Base-by-base conservation (phyloP, 2,329 filamentous ascomycete species). In the Pseudopithomyces maydicus region DNA sequence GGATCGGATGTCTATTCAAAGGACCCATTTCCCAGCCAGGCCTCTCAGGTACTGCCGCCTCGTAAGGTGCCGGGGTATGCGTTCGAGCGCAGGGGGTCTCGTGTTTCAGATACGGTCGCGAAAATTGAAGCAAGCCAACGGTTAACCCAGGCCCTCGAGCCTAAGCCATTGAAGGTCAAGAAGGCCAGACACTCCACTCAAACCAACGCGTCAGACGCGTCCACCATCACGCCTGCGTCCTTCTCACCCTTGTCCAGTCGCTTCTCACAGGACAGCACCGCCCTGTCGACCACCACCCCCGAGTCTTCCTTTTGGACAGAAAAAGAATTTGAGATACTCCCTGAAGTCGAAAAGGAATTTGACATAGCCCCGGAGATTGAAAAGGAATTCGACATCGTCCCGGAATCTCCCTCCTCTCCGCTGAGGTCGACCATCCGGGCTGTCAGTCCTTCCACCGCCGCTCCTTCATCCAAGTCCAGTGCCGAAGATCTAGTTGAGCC, bases 41-140 rank as follows among this genome's bases (percentile, higher is more conserved):
- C 75, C 47, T 74, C 75, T 52, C 76, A 78, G 47, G 68, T 77
- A 56, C 66, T 78, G 55, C 67, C 71, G 47, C 73, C 75, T 67
- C 74, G 69, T 64, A 70, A 71, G 66, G 64, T 62, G 59, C 71
- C 69, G 54, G 73, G 73, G 59, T 75, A 74, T 58, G 65, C 66
- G 68, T 75, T 77, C 70, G 73, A 75, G 65, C 65, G 65, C 67
- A 69, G 68, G 62, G 74, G 66, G 54, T 65, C 63, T 65, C 68
- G 67, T 55, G 76, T 78, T 78, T 78, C 75, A 77, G 71, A 69
- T 71, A 57, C 70, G 61, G 70, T 75, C 60, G 70, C 75, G 58
- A 74, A 71, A 61, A 68, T 74, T 57, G 70, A 77, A 62, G 63
- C 73, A 57, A 65, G 58, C 45, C 45, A 48, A 20, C 17, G 15